Conservation (phyloP, 1,284 basidiomycete genomes). For the Sanghuangporus weigelae region DNA sequence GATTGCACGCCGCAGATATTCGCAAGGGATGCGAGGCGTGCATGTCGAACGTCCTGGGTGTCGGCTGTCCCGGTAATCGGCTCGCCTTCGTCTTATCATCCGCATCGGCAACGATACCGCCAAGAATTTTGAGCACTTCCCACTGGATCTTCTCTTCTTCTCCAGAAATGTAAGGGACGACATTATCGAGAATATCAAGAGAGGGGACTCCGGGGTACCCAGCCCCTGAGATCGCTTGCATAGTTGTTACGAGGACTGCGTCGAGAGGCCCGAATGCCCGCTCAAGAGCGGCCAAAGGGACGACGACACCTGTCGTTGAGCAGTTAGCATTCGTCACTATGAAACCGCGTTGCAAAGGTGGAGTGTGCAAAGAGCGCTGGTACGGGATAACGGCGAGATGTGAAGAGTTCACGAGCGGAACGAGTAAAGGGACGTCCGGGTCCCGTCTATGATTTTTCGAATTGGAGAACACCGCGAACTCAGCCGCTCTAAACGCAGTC, state of each 20-base stretch:
- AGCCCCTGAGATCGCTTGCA: constrained; percentile 97
- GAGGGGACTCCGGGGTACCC: constrained; percentile 94
- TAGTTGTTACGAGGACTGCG: constrained; percentile 85
- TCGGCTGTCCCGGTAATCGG: neutral
- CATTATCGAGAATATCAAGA: constrained; percentile 94
- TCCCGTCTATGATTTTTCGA: constrained; percentile 97
- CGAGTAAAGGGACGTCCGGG: constrained; percentile 93
- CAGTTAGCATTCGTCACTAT: constrained; percentile 99
- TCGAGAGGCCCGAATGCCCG: constrained; percentile 91
- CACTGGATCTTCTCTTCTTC: constrained; percentile 99
- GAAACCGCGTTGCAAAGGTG: constrained; percentile 82
- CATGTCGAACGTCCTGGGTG: constrained; percentile 72
- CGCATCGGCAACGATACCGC: constrained; percentile 60
- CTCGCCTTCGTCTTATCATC: constrained; percentile 28
- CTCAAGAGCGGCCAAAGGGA: constrained; percentile 91
- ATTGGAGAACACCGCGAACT: constrained; percentile 95
- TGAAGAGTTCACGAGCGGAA: constrained; percentile 90
- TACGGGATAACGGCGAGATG: constrained; percentile 86
- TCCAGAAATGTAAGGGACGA: constrained; percentile 91
- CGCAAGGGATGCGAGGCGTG: constrained; percentile 76
- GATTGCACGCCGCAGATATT: constrained; percentile 88
- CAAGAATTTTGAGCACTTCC: constrained; percentile 97
- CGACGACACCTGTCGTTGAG: constrained; percentile 91
- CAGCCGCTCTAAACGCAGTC: constrained; percentile 79
- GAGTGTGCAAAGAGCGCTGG: constrained; percentile 68